Evolutionary conservation across 2,329 filamentous ascomycete species (phyloP), one percentile per base, ranked within the genome.

Genomic region (Aureobasidium sp.): DNA sequence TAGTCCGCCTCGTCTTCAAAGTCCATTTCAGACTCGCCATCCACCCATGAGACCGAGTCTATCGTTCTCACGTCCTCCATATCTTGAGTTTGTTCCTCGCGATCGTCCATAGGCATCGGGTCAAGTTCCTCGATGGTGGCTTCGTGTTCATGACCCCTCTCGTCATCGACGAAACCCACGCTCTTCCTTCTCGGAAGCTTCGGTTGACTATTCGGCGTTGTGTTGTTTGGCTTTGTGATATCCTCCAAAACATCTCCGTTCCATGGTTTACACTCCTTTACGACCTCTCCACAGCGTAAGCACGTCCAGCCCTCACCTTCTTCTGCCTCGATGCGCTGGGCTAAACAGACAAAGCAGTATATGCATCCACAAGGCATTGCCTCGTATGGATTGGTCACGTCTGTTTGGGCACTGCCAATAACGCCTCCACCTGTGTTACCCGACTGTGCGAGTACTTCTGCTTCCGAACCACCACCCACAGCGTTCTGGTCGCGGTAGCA

Each of bases 261-360:
- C 94, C 94, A 99, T 0, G 94, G 90, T 71, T 84, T 86, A 73
- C 93, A 97, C 71, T 92, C 85, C 70, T 87, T 90, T 51, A 95
- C 84, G 21, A 87, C 72, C 69, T 90, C 88, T 19, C 92, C 92
- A 69, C 94, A 99, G 21, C 94, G 83, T 49, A 99, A 77, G 74
- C 94, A 99, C 11, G 84, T 82, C 90, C 92, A 96, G 2, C 93
- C 93, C 69, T 96, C 90, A 33, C 93, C 94, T 71, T 96, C 93
- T 74, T 97, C 93, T 5, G 87, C 84, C 73, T 96, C 93, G 45
- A 99, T 81, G 62, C 89, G 84, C 61, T 91, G 90, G 3, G 92
- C 90, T n/a, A 97, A 75, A 69, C 94, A 99, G 19, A 95, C 90
- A 70, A 95, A 99, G 74, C 94, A 99, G 75, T 97, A 99, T 62